A percentile compares a stretch with the other conserved stretches of the same genome.
These are phyloP conservation scores for Emericellopsis cladophorae DNA, from an alignment of 2,329 filamentous ascomycete species.

Conservation along the genomic window DNA sequence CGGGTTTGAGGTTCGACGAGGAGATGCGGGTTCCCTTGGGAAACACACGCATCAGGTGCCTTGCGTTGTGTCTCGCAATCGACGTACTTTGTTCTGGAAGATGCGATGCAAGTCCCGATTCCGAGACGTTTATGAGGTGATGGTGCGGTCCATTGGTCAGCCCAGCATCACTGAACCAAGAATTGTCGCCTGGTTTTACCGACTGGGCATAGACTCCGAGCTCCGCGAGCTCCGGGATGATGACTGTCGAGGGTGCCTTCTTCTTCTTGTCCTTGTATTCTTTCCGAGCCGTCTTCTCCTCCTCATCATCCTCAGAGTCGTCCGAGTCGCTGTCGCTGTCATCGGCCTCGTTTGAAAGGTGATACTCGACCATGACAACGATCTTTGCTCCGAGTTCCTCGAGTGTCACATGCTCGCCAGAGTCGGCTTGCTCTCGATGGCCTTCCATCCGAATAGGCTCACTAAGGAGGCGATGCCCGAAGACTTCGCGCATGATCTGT, in stretches of 20 bases:
- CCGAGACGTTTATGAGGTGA: conserved; percentile 58
- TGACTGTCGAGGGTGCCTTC: conserved; percentile 21
- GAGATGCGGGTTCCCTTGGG: conserved; percentile 58
- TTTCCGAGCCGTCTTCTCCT: conserved; percentile 31
- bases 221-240: conserved; percentile 52
- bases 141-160: conserved; percentile 47
- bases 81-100: conserved; percentile 30
- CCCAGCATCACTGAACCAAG: conserved; percentile 43
- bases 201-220: conserved; percentile 59
- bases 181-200: conserved; percentile 53
- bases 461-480: conserved; percentile 45
- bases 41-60: conserved; percentile 57
- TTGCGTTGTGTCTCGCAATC: conserved; percentile 48
- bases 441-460: conserved; percentile 43
- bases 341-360: conserved; percentile 38
- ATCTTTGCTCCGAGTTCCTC: conserved; percentile 49
- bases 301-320: conserved; percentile 28
- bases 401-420: conserved; percentile 40
- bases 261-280: conserved; percentile 39
- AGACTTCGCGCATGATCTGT: conserved; percentile 52
- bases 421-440: conserved; percentile 37
- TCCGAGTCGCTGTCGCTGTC: conserved; percentile 20
- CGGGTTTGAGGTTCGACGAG: conserved; percentile 49
- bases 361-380: conserved; percentile 55
- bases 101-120: conserved; percentile 40